Evolutionary conservation across 129 eudicot genomes (phyloP).

Genomic region (Lactuca saligna): DNA sequence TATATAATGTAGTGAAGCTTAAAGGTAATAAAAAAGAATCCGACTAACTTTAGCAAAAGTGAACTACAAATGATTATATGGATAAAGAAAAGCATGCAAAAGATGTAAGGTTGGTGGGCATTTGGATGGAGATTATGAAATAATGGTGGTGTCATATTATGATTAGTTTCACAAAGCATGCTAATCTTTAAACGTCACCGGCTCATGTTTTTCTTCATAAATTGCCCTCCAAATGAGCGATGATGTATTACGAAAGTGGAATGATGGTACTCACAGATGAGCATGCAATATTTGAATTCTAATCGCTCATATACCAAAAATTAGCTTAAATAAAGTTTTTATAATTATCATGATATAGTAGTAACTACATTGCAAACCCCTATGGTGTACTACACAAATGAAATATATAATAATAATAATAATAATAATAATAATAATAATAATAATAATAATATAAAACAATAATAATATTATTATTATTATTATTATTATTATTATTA

Average conservation of each 20-base stretch:
- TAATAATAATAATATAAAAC: too few species aligned
- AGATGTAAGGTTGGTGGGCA: conserved; percentile 32
- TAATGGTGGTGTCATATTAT: conserved; percentile 27
- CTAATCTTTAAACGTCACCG: conserved; percentile 24
- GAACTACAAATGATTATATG: conserved; percentile 7
- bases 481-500: too few species aligned
- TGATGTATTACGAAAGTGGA: background rate
- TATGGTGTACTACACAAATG: too few species aligned
- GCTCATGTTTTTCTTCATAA: conserved; percentile 4
- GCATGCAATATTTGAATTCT: conserved; percentile 7
- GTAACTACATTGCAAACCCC: too few species aligned
- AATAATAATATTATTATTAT: too few species aligned
- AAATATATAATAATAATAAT: too few species aligned
- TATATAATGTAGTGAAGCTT: background rate
- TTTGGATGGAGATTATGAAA: conserved; percentile 29
- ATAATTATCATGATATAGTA: too few species aligned
- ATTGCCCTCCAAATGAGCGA: conserved; percentile 10
- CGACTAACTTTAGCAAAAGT: conserved; percentile 9
- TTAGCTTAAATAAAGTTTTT: too few species aligned
- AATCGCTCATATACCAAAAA: background rate
- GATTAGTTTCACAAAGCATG: conserved; percentile 37
- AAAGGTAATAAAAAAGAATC: background rate
- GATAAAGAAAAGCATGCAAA: conserved; percentile 23
- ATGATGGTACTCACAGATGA: background rate
- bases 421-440: too few species aligned